Evolutionary conservation across 2,329 filamentous ascomycete genomes (phyloP), one percentile per base, ranked within the genome.

Genomic region (Alternaria viburni): DNA sequence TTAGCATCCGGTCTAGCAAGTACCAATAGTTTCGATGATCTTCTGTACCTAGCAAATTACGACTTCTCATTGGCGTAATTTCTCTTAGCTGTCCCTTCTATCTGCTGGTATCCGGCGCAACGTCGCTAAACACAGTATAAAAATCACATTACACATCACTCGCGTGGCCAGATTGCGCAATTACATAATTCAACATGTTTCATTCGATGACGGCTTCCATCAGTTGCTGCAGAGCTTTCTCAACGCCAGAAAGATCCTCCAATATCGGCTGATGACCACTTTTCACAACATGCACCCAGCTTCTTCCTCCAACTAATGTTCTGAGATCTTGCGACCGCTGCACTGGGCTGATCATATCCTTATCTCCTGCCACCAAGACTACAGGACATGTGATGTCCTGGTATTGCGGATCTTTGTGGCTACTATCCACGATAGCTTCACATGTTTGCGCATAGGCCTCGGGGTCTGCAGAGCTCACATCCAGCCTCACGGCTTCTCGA

Each of bases 391-490:
- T 41, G 28, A 66, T 61, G 17, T 12, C 55, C 4, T 54, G 21
- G 25, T 66, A 66, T 2, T 32, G 26, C 3, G 61, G 64, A 6
- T 64, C 64, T 15, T 54, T 57, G 21, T 66, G 64, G 12, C 61
- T 51, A 21, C 26, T 17, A 19, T 26, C 36, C 0, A 57, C 64
- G 30, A 66, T 43, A 25, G 64, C 64, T 46, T 64, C 64, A 17
- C 61, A 66, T 6, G 61, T 66, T 21, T 54, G 49, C 21, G 64
- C 61, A 49, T 66, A 66, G 8, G 36, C 64, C 19, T 64, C 64
- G 1, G 61, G 44, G 10, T 62, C 45, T 0, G 64, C 55, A 36
- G 51, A 50, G 9, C 46, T 26, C 11, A 67, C 64, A 2, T 47
- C 50, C 2, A 28, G n/a, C n/a, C 30, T 43, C 1, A 66, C 60